These are phyloP conservation scores for Metschnikowia cerradonensis DNA, from an alignment of 805 yeast genomes.

Conservation along the genomic window DNA sequence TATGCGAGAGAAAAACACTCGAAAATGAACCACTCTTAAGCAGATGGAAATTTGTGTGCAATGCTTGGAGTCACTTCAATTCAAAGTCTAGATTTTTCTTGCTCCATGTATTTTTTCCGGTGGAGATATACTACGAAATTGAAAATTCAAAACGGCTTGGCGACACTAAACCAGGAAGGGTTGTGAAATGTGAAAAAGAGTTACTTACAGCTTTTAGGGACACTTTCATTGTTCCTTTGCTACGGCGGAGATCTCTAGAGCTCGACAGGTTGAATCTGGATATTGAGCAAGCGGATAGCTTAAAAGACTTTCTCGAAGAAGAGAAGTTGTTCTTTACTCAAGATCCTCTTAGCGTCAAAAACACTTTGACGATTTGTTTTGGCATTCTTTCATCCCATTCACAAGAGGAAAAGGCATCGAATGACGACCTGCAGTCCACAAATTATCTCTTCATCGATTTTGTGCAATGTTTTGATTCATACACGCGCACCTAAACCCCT, in stretches of 20 bases:
- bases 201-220: conserved; percentile 7
- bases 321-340: conserved; percentile 5
- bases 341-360: background rate
- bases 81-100: conserved; percentile 9
- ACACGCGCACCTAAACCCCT: conserved; percentile 5
- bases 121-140: conserved; percentile 9
- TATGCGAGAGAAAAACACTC: background rate
- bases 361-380: conserved; percentile 6
- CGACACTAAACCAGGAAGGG: background rate
- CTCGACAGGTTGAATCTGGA: background rate
- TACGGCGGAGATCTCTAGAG: conserved; percentile 5
- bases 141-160: conserved; percentile 1
- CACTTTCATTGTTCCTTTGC: conserved; percentile 7
- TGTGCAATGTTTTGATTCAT: conserved; percentile 4
- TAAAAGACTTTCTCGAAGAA: background rate
- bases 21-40: background rate
- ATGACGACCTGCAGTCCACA: conserved; percentile 10
- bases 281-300: background rate
- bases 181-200: conserved; percentile 7
- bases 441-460: conserved; percentile 5
- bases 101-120: conserved; percentile 8
- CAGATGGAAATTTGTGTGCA: conserved; percentile 7
- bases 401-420: background rate
- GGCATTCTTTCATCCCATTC: conserved; percentile 9
- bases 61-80: conserved; percentile 14